Evolutionary conservation across 345 rosid genomes (phyloP).

Genomic region (Corymbia maculata): DNA sequence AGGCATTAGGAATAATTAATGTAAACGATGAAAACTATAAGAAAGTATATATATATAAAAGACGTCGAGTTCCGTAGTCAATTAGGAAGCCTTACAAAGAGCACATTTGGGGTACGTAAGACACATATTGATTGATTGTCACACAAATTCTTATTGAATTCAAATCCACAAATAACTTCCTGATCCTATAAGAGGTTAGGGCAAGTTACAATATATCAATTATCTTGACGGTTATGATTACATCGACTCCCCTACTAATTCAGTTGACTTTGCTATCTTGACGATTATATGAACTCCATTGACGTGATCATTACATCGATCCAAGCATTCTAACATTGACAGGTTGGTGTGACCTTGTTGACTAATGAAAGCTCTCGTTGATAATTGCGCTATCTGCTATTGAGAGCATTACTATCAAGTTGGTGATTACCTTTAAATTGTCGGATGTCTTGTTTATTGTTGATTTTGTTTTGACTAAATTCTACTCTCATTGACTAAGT

Average conservation of each 20-base stretch:
- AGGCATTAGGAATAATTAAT: background rate
- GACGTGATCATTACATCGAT: background rate
- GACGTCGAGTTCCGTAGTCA: background rate
- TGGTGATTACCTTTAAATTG: background rate
- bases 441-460: background rate
- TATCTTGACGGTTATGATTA: background rate
- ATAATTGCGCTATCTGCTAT: background rate
- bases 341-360: background rate
- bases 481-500: background rate
- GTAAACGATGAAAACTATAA: background rate
- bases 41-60: background rate
- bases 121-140: rapidly evolving
- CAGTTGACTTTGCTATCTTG: background rate
- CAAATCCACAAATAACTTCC: background rate
- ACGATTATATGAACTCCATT: too few relatives aligned
- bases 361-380: background rate
- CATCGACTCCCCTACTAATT: background rate
- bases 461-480: background rate
- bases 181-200: background rate
- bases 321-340: background rate
- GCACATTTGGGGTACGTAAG: background rate
- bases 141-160: background rate
- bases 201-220: background rate
- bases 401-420: background rate
- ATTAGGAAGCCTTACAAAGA: too few relatives aligned